These are phyloP conservation scores for Metschnikowia henanensis DNA, from an alignment of 805 yeast species.

Conservation along the genomic window DNA sequence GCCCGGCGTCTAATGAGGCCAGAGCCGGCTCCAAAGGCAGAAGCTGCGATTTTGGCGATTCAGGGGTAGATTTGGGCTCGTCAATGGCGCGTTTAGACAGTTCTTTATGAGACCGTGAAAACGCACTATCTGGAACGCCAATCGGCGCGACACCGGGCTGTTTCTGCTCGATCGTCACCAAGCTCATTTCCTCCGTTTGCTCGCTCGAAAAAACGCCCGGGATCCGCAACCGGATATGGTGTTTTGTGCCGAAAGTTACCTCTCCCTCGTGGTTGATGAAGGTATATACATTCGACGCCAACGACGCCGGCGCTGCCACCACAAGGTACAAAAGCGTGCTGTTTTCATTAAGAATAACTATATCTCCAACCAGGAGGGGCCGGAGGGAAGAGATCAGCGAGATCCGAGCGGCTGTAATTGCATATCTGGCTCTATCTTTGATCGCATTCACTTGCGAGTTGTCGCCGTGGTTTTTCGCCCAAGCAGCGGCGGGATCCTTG, in stretches of 20 bases:
- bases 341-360: slow-evolving; percentile 52
- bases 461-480: slow-evolving; percentile 9
- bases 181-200: slow-evolving; percentile 36
- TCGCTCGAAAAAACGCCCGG: slow-evolving; percentile 50
- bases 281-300: slow-evolving; percentile 55
- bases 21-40: slow-evolving; percentile 11
- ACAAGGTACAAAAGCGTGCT: slow-evolving; percentile 53
- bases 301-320: slow-evolving; percentile 49
- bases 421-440: neutral
- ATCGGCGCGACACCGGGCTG: slow-evolving; percentile 35
- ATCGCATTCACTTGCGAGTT: slow-evolving; percentile 1
- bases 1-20: slow-evolving; percentile 6
- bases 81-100: slow-evolving; percentile 17
- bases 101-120: slow-evolving; percentile 24
- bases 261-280: slow-evolving; percentile 59
- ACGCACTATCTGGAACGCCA: slow-evolving; percentile 34
- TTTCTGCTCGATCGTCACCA: slow-evolving; percentile 28
- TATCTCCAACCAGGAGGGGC: slow-evolving; percentile 54
- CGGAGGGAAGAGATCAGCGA: slow-evolving; percentile 8
- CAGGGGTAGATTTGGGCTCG: neutral
- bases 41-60: slow-evolving; percentile 8
- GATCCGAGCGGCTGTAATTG: slow-evolving; percentile 7
- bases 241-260: slow-evolving; percentile 45
- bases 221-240: slow-evolving; percentile 48
- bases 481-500: slow-evolving; percentile 11